Evolutionary conservation across 495 filamentous ascomycete species (phyloP), one percentile per base, ranked within the genome.

Genomic region (Rhypophila decipiens): DNA sequence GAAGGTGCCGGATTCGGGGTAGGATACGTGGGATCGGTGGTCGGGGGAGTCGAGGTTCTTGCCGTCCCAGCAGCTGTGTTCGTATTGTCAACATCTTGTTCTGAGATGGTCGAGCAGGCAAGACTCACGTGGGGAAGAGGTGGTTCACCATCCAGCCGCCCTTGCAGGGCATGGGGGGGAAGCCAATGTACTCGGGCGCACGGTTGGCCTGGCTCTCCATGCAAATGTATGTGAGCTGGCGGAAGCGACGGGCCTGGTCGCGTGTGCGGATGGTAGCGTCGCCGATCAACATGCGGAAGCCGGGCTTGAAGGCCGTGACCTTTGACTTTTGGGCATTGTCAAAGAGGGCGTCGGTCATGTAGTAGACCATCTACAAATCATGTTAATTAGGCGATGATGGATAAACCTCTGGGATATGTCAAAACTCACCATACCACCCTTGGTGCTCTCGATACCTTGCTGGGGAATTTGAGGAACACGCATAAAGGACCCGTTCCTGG

Each of bases 351-450:
- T 74, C 71, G 1, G 64, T 58, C 68, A 74, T 76, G 58, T 76
- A 76, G 50, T 76, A 76, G 29, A 76, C 70, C 11, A 71, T 63
- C 65, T 59, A 24, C 2, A n/a, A n/a, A n/a, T n/a, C n/a, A n/a
- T n/a, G n/a, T n/a, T n/a, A n/a, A n/a, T n/a, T n/a, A n/a, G n/a
- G n/a, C n/a, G n/a, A n/a, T n/a, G 35, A 17, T 37, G n/a, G 5
- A 4, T 37, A 18, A 8, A 3, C 1, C 36, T 7, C 11, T 11
- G 17, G 13, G 13, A 24, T 19, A 10, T 2, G 3, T 23, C n/a
- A 23, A 33, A 12, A 38, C 50, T 37, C 13, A 43, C 49, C 60
- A 72, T 67, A 37, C 68, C 73, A 19, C 73, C 69, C 7, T 61
- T 64, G 38, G 66, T 70, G 24, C 64, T 57, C 23, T 53, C 46